Evolutionary conservation across 345 rosid genomes (phyloP), one percentile per base, ranked within the genome.

Genomic region (Salix suchowensis): DNA sequence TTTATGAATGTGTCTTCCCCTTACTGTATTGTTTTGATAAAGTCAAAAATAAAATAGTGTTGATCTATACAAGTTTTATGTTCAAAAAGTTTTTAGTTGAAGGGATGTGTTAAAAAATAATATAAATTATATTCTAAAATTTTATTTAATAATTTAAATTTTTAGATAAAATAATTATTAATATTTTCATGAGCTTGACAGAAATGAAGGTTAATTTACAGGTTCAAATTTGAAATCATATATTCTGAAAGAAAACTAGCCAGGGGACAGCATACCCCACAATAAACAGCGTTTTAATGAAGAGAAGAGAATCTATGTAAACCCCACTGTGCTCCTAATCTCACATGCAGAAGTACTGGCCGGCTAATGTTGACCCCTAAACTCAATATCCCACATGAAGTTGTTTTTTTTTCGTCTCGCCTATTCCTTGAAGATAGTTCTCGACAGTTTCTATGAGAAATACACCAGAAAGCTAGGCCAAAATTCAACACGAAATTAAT

Each of bases 271-370:
- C 71, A 68, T n/a, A n/a, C 65, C 13, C 28, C 30, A 58, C 11
- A 21, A 39, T 23, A 68, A 44, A 54, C 54, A 58, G 68, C 72
- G 72, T 75, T 52, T 39, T 71, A 52, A 58, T 70, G 75, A 74
- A 70, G 75, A 44, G 62, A 73, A 15, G 15, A 65, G 61, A 67
- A 73, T 66, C 23, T 16, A 40, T 40, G 61, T 67, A 32, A 82
- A 71, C 77, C 79, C 78, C 40, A 62, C 44, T 68, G 21, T 70
- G 74, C 80, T 73, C 26, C 68, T 14, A 36, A 46, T 61, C 81
- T 82, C 85, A 82, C 85, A 82, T 79, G 87, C 73, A 61, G 21
- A 24, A 64, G 60, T 28, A 65, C 75, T 77, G 83, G 78, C 86
- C 74, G 12, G 37, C 4, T 61, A 26, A 37, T 5, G 55, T 34